A percentile compares a stretch with the other conserved stretches of the same genome.
phyloP scores from a whole-genome alignment of 495 filamentous ascomycete species.

The Xylaria longipes region DNA sequence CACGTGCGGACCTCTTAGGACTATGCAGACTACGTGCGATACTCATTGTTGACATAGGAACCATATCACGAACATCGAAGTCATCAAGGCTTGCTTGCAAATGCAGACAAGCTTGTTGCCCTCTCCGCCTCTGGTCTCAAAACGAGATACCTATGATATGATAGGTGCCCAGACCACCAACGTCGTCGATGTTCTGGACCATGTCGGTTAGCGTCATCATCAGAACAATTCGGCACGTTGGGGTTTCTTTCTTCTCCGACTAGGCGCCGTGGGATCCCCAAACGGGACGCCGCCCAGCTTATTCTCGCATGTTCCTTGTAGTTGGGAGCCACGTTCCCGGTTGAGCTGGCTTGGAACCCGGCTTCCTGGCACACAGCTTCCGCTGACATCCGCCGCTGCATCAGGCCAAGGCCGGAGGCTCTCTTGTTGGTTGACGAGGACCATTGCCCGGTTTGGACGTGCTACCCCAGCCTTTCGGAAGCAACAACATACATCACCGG shows the following conservation, averaged over 20 bases:
- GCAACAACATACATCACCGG: conserved; percentile 6
- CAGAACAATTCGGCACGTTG: neutral
- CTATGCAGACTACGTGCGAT: neutral
- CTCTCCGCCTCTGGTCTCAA: neutral
- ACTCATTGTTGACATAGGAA: too few relatives aligned
- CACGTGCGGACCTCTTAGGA: neutral
- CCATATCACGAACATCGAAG: too few relatives aligned
- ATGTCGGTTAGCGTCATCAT: neutral
- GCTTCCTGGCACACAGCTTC: conserved; percentile 16
- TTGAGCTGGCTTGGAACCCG: neutral
- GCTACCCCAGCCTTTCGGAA: neutral
- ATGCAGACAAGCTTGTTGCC: neutral
- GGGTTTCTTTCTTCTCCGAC: neutral
- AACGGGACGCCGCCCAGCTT: neutral
- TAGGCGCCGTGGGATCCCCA: neutral
- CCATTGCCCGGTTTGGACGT: conserved; percentile 10
- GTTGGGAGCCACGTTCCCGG: neutral
- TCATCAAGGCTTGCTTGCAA: neutral
- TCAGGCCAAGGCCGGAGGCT: neutral
- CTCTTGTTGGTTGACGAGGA: neutral
- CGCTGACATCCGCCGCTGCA: conserved; percentile 1
- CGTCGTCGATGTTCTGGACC: neutral
- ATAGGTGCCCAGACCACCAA: too few relatives aligned
- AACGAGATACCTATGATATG: neutral
- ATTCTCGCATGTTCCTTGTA: neutral